Evolutionary conservation across 305 asterid genomes (phyloP).

Genomic region (Fraxinus platypoda): DNA sequence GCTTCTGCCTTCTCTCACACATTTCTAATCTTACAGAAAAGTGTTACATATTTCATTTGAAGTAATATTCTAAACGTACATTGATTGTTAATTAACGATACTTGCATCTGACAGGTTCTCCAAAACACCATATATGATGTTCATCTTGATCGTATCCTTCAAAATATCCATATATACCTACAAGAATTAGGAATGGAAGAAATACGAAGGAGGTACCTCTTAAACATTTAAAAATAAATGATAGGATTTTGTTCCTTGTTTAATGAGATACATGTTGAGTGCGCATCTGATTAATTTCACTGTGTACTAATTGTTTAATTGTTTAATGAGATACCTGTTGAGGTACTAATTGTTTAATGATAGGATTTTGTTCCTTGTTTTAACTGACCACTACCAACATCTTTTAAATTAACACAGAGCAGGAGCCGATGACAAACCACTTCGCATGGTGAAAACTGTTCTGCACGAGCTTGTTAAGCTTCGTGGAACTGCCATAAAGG

Average conservation of each 20-base stretch:
- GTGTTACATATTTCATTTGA: neutral
- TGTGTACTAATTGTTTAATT: conserved; percentile 1
- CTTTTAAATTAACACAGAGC: conserved; percentile 46
- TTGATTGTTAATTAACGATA: neutral
- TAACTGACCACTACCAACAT: neutral
- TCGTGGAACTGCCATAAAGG: conserved; percentile 98
- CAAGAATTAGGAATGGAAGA: conserved; percentile 98
- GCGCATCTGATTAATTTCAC: neutral
- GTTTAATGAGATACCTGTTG: too few species aligned
- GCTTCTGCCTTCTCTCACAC: neutral
- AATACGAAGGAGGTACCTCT: conserved; percentile 76
- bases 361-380: too few species aligned
- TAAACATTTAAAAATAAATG: neutral
- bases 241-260: neutral
- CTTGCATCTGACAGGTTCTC: conserved; percentile 64
- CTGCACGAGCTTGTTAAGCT: conserved; percentile 98
- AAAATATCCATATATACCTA: conserved; percentile 89
- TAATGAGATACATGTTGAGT: neutral
- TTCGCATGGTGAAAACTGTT: conserved; percentile 99
- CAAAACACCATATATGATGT: conserved; percentile 92
- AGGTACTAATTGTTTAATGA: too few species aligned
- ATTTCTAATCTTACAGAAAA: neutral
- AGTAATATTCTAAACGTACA: neutral
- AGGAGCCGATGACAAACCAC: conserved; percentile 99
- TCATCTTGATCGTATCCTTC: conserved; percentile 95